Evolutionary conservation across 768 basidiomycete genomes (phyloP).

Genomic region (Suillus occidentalis): DNA sequence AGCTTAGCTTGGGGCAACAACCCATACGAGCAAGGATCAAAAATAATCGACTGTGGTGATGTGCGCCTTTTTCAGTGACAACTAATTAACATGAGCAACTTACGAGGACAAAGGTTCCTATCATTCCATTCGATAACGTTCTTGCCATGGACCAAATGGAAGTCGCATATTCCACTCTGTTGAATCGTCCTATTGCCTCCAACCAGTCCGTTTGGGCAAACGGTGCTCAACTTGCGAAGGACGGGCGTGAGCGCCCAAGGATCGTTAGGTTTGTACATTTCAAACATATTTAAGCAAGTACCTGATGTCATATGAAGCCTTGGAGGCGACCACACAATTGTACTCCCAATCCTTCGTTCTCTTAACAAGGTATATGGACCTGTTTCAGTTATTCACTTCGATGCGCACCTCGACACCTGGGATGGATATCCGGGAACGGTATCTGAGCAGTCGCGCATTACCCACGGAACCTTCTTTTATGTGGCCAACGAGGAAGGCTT

Average conservation of each 20-base stretch:
- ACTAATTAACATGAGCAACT: background rate
- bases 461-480: slow-evolving; percentile 87
- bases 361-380: slow-evolving; percentile 80
- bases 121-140: slow-evolving; percentile 78
- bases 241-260: slow-evolving; percentile 68
- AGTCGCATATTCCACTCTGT: slow-evolving; percentile 76
- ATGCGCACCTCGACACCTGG: slow-evolving; percentile 74
- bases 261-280: slow-evolving; percentile 56
- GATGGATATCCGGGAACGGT: slow-evolving; percentile 36
- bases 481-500: slow-evolving; percentile 77
- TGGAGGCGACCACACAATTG: slow-evolving; percentile 90
- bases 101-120: slow-evolving; percentile 54
- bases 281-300: background rate
- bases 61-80: slow-evolving; percentile 33
- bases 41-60: slow-evolving; percentile 83
- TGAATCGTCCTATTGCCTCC: slow-evolving; percentile 52
- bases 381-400: slow-evolving; percentile 82
- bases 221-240: slow-evolving; percentile 44
- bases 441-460: slow-evolving; percentile 65
- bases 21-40: slow-evolving; percentile 58
- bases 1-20: slow-evolving; percentile 71
- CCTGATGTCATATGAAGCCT: slow-evolving; percentile 31
- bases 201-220: slow-evolving; percentile 20
- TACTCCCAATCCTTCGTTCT: slow-evolving; percentile 80
- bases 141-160: slow-evolving; percentile 86